Evolutionary conservation across 2,329 filamentous ascomycete genomes (phyloP).

Genomic region (Mollisiaceae sp.): DNA sequence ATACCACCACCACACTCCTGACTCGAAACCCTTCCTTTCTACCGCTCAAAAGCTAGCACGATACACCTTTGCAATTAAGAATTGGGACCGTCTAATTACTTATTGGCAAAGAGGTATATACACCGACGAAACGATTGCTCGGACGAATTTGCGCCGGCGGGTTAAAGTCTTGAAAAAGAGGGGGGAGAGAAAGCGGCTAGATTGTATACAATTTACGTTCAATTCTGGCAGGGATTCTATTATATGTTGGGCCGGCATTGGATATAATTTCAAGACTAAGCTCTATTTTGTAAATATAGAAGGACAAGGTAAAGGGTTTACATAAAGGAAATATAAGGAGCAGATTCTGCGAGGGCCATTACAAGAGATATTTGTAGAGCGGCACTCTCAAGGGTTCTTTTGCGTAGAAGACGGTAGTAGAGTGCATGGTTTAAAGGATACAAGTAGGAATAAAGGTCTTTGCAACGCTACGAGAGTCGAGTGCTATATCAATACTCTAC

Average conservation of each 20-base stretch:
- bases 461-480: slow-evolving; percentile 24
- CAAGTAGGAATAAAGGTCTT: slow-evolving; percentile 20
- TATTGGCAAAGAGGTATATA: slow-evolving; percentile 23
- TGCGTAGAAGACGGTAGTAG: slow-evolving; percentile 21
- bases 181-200: slow-evolving; percentile 18
- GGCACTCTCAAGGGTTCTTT: slow-evolving; percentile 14
- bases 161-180: slow-evolving; percentile 15
- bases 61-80: slow-evolving; percentile 23
- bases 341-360: slow-evolving; percentile 24
- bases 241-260: slow-evolving; percentile 23
- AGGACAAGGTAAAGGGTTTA: slow-evolving; percentile 31
- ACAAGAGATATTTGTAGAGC: slow-evolving; percentile 19
- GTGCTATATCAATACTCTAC: slow-evolving; percentile 23
- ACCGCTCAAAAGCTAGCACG: slow-evolving; percentile 16
- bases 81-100: slow-evolving; percentile 20
- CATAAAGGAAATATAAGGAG: slow-evolving; percentile 26
- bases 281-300: slow-evolving; percentile 23
- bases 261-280: slow-evolving; percentile 26
- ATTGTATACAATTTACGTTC: slow-evolving; percentile 29
- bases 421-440: slow-evolving; percentile 25
- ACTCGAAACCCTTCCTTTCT: slow-evolving; percentile 21
- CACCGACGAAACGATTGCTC: slow-evolving; percentile 18
- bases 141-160: slow-evolving; percentile 16
- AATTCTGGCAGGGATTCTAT: slow-evolving; percentile 16
- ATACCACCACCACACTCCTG: slow-evolving; percentile 22